These are phyloP conservation scores for Amaranthus cruentus DNA, from an alignment of 148 eudicot genomes.

Conservation along the genomic window DNA sequence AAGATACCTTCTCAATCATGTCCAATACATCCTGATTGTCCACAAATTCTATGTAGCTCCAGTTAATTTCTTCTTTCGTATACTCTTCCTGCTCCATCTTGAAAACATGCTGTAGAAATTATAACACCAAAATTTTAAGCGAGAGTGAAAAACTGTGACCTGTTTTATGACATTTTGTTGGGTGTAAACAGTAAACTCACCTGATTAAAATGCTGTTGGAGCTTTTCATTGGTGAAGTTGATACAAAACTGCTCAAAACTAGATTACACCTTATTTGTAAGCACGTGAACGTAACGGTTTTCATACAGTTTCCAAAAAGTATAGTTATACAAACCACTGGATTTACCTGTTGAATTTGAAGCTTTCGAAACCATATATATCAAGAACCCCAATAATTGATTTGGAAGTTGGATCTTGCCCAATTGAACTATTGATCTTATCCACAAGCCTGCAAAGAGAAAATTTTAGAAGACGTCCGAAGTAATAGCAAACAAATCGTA, in stretches of 20 bases:
- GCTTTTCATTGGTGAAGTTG: slow-evolving; percentile 96
- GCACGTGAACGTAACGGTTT: slow-evolving; percentile 5
- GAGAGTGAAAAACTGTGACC: not conserved
- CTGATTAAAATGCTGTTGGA: slow-evolving; percentile 99
- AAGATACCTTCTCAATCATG: slow-evolving; percentile 85
- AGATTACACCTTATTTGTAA: slow-evolving; percentile 23
- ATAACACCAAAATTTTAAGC: slow-evolving; percentile 18
- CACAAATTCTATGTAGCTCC: slow-evolving; percentile 99
- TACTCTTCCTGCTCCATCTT: slow-evolving; percentile 99
- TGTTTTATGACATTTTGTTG: not conserved
- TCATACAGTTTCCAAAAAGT: not conserved
- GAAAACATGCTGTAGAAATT: slow-evolving; percentile 86
- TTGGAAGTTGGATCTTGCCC: slow-evolving; percentile 97
- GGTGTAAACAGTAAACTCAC: slow-evolving; percentile 30
- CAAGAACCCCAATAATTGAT: slow-evolving; percentile 83
- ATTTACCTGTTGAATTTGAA: slow-evolving; percentile 79
- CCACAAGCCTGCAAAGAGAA: slow-evolving; percentile 72
- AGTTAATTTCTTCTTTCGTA: slow-evolving; percentile 87
- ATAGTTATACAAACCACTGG: slow-evolving; percentile 1
- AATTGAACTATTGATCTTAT: slow-evolving; percentile 81
- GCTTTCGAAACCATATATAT: slow-evolving; percentile 85
- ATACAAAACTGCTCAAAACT: slow-evolving; percentile 99
- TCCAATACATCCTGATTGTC: slow-evolving; percentile 97
- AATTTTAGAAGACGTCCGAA: slow-evolving; percentile 15
- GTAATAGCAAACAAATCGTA: not conserved